Evolutionary conservation across 1,284 basidiomycete genomes (phyloP).

Genomic region (Rhodotorula sp.): DNA sequence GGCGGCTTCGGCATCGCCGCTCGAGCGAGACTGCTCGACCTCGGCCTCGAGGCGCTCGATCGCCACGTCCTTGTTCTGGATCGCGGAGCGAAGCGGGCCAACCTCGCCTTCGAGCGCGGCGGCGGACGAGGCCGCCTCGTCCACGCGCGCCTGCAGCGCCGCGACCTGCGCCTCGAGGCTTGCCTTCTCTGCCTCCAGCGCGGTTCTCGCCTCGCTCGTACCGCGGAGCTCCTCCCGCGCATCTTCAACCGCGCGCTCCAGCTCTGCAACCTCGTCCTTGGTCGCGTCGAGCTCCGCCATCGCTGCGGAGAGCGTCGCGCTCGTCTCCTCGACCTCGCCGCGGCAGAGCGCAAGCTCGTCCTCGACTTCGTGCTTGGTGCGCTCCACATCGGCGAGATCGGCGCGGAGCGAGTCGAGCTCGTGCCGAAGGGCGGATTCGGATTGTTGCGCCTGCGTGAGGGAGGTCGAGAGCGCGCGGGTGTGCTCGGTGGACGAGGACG

Average conservation of each 20-base stretch:
- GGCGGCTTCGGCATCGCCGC: constrained; percentile 14
- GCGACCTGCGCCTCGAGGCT: not conserved
- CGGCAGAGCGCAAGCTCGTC: constrained; percentile 28
- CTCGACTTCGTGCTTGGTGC: constrained; percentile 23
- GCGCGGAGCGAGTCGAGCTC: constrained; percentile 25
- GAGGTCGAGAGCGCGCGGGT: constrained; percentile 23
- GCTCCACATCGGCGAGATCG: constrained; percentile 19
- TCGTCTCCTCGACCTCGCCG: constrained; percentile 30
- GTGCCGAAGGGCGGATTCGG: constrained; percentile 6
- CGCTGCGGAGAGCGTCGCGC: constrained; percentile 14
- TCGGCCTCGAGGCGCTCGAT: constrained; percentile 15
- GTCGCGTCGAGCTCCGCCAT: constrained; percentile 30
- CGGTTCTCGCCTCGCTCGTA: constrained; percentile 1
- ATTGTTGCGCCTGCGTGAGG: constrained; percentile 20
- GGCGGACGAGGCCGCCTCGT: not conserved
- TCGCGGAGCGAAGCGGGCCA: not conserved
- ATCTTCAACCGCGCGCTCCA: constrained; percentile 22
- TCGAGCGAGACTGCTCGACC: not conserved
- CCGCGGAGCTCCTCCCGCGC: constrained; percentile 16
- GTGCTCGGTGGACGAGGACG: constrained; percentile 20
- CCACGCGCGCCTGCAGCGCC: not conserved
- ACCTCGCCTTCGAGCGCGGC: constrained; percentile 10
- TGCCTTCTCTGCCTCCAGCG: constrained; percentile 8
- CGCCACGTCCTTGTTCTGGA: constrained; percentile 21
- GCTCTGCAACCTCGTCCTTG: constrained; percentile 26